Conservation (phyloP, 2,329 filamentous ascomycete genomes). For the Leptographium procerum region DNA sequence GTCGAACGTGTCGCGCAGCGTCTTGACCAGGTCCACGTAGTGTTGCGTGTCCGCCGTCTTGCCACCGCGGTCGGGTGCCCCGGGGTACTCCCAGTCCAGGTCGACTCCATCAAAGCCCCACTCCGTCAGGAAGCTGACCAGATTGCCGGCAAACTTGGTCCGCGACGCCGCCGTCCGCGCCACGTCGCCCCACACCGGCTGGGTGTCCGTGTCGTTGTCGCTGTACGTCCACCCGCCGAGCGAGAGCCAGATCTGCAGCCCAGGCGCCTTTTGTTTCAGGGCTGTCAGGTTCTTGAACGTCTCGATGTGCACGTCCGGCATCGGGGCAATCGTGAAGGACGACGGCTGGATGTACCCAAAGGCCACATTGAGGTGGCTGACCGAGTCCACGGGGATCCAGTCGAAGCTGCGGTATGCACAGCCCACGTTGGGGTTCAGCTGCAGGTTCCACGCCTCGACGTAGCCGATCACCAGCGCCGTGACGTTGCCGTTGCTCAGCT, state of each 20-base stretch:
- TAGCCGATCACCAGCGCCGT: conserved; percentile 12
- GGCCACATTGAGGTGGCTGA: conserved; percentile 23
- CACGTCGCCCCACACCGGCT: conserved; percentile 14
- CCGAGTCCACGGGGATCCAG: conserved; percentile 14
- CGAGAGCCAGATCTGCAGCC: conserved; percentile 23
- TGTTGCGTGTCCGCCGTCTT: conserved; percentile 9
- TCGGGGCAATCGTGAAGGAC: conserved; percentile 13
- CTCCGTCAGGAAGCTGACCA: conserved; percentile 10
- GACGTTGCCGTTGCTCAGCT: not conserved
- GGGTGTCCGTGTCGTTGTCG: conserved; percentile 4
- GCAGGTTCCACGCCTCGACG: conserved; percentile 14
- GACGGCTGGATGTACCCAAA: conserved; percentile 22
- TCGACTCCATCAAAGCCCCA: conserved; percentile 9
- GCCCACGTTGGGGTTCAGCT: too few species aligned
- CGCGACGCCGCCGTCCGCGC: conserved; percentile 5
- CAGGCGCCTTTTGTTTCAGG: conserved; percentile 17
- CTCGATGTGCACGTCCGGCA: conserved; percentile 7
- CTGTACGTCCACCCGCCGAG: conserved; percentile 30
- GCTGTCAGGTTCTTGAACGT: conserved; percentile 13
- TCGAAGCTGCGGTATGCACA: conserved; percentile 15
- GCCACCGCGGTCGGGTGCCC: conserved; percentile 12
- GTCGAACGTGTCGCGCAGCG: not conserved
- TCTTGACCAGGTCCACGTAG: conserved; percentile 1
- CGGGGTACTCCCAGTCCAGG: conserved; percentile 10
- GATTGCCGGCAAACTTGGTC: conserved; percentile 9